A percentile compares a stretch with the other conserved stretches of the same genome.
Evolutionary conservation across 768 basidiomycete species (phyloP).

Genomic region (Tricholoma flavovirens): DNA sequence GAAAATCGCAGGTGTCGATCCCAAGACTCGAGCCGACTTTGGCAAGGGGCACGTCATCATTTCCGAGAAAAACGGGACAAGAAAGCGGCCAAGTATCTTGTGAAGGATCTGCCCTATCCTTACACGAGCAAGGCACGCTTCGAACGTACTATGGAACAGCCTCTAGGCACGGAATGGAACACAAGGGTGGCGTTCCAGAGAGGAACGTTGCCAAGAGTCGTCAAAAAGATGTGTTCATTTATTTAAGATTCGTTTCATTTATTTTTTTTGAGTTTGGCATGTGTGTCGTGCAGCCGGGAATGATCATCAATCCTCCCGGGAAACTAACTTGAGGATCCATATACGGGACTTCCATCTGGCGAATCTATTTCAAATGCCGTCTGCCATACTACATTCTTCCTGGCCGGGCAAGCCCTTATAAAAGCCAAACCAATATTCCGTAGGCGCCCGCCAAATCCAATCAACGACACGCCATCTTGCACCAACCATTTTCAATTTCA

Average conservation of each 20-base stretch:
- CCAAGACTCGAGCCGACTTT: slow-evolving; percentile 75
- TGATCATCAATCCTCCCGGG: slow-evolving; percentile 64
- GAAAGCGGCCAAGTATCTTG: slow-evolving; percentile 84
- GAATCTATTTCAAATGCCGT: background rate
- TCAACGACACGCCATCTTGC: no score
- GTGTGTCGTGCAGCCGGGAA: slow-evolving; percentile 53
- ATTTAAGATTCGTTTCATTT: background rate
- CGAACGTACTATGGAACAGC: slow-evolving; percentile 75
- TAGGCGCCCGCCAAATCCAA: no score
- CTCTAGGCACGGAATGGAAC: slow-evolving; percentile 91
- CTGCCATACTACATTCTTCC: no score
- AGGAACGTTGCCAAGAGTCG: slow-evolving; percentile 77
- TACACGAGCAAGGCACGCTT: slow-evolving; percentile 93
- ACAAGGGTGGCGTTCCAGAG: slow-evolving; percentile 80
- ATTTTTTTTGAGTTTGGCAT: slow-evolving; percentile 3
- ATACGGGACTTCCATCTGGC: background rate
- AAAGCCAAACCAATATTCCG: no score
- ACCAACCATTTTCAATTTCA: no score
- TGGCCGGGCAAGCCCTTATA: no score
- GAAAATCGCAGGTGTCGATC: slow-evolving; percentile 76
- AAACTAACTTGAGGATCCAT: slow-evolving; percentile 28
- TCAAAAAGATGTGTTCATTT: slow-evolving; percentile 66
- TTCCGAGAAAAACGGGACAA: slow-evolving; percentile 91
- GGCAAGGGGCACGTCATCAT: slow-evolving; percentile 88
- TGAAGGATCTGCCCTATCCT: slow-evolving; percentile 90